These are phyloP conservation scores for Lichtheimia corymbifera DNA, from an alignment of 371 early-diverging fungal genomes.

Conservation along the genomic window DNA sequence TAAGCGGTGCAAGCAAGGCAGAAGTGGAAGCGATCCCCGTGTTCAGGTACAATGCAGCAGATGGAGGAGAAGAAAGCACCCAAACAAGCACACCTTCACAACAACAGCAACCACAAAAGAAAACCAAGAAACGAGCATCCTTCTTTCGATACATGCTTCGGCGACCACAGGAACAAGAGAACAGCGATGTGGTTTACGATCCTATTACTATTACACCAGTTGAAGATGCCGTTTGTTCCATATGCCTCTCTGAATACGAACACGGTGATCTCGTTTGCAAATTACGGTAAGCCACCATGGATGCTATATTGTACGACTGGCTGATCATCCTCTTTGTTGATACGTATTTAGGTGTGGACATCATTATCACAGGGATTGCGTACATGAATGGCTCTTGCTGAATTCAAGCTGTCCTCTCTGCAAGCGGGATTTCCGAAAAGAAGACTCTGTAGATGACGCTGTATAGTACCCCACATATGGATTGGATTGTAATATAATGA, in stretches of 20 bases:
- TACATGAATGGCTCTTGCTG: slow-evolving; percentile 32
- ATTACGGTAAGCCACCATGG: slow-evolving; percentile 33
- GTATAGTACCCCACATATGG: no score
- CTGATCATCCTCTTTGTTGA: neutral
- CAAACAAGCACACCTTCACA: neutral
- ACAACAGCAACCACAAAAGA: neutral
- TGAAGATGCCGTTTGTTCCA: slow-evolving; percentile 60
- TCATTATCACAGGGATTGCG: slow-evolving; percentile 38
- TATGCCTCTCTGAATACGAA: slow-evolving; percentile 67
- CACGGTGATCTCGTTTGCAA: slow-evolving; percentile 57
- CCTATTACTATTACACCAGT: slow-evolving; percentile 21
- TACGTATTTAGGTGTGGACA: slow-evolving; percentile 44
- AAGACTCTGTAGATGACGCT: slow-evolving; percentile 5
- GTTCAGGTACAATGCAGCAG: slow-evolving; percentile 21
- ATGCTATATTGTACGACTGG: no score
- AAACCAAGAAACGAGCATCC: neutral
- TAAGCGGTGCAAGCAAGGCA: slow-evolving; percentile 59
- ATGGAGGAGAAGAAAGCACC: neutral
- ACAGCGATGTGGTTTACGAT: slow-evolving; percentile 16
- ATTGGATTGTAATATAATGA: no score
- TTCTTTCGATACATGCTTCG: slow-evolving; percentile 2
- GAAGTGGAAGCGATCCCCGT: slow-evolving; percentile 57
- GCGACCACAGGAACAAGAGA: slow-evolving; percentile 10
- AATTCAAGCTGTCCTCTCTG: slow-evolving; percentile 38
- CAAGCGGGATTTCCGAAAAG: slow-evolving; percentile 27